Base-by-base conservation (phyloP, 345 rosid genomes). In the Draba incana region DNA sequence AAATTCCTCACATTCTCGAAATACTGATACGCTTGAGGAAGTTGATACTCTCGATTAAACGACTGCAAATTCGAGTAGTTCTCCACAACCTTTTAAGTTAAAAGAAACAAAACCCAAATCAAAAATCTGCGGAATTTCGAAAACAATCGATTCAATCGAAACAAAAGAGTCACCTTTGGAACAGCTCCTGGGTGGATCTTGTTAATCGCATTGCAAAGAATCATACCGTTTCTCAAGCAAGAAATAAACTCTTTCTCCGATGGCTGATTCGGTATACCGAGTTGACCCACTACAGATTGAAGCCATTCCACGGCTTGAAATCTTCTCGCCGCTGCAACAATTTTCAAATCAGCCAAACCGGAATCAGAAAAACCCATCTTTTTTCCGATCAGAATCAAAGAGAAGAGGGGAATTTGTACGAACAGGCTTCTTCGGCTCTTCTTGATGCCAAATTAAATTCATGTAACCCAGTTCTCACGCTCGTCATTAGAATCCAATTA, bases 351-450 rank as follows among this genome's bases (percentile, higher is more conserved):
- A 59, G 31, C 39, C 46, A 14, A 2, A 20, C 0, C 27, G 2
- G 28, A 44, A 70, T 47, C 43, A 53, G 25, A 61, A 43, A 54
- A 10, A 25, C 28, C 31, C 1, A 49, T 4, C 5, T 12, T 20
- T 42, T 33, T 33, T 6, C 37, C 37, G 31, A 49, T 20, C 1
- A 23, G 30, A 49, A 44, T 61, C 38, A 31, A 55, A 16, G 8
- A 12, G n/a, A 2, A 28, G 39, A 43, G 30, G 30, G 30, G 4
- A 42, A 11, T 39, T 14, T 10, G 41, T 0, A 39, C 80, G 15
- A 43, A 90, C 97, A 97, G 64, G 93, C 83, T 82, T 91, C 96
- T 83, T 94, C 95, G 12, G 96, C 96, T 72, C 81, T 94, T 85
- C 96, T 84, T 70, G 99, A 91, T 49, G 95, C 92, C 81, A 89